Conservation (phyloP, 2,329 filamentous ascomycete genomes). For the Fusarium papillatum region DNA sequence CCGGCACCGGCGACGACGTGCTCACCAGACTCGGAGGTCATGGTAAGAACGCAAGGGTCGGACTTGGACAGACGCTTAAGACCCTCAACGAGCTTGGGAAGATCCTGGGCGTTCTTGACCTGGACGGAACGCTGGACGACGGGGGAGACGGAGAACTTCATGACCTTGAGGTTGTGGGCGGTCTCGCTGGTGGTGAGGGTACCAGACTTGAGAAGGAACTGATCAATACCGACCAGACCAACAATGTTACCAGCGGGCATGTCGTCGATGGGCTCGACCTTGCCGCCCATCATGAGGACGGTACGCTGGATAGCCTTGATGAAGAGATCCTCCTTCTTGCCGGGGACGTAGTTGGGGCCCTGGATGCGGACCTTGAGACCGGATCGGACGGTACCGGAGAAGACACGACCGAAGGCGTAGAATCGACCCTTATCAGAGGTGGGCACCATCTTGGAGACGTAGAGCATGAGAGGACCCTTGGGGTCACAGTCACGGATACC, state of each 20-base stretch:
- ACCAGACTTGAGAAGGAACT: constrained; percentile 99
- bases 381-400: constrained; percentile 97
- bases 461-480: constrained; percentile 99
- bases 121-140: constrained; percentile 99
- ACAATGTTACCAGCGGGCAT: constrained; percentile 99
- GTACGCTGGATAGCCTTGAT: constrained; percentile 99
- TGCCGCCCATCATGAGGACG: constrained; percentile 99
- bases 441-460: constrained; percentile 99
- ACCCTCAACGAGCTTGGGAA: constrained; percentile 99
- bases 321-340: constrained; percentile 99
- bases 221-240: constrained; percentile 98
- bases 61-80: constrained; percentile 99
- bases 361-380: constrained; percentile 99
- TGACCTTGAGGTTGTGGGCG: constrained; percentile 99
- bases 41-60: constrained; percentile 96
- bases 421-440: constrained; percentile 99
- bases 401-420: constrained; percentile 99
- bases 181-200: constrained; percentile 97
- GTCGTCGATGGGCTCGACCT: constrained; percentile 98
- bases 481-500: constrained; percentile 99
- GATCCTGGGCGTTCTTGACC: constrained; percentile 99
- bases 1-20: constrained; percentile 99
- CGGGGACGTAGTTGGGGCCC: constrained; percentile 97
- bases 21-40: constrained; percentile 93
- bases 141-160: constrained; percentile 99